A percentile compares a stretch with the other conserved stretches of the same genome.
These are phyloP conservation scores for Nicotiana noctiflora DNA, from an alignment of 257 asterid species.

Conservation along the genomic window DNA sequence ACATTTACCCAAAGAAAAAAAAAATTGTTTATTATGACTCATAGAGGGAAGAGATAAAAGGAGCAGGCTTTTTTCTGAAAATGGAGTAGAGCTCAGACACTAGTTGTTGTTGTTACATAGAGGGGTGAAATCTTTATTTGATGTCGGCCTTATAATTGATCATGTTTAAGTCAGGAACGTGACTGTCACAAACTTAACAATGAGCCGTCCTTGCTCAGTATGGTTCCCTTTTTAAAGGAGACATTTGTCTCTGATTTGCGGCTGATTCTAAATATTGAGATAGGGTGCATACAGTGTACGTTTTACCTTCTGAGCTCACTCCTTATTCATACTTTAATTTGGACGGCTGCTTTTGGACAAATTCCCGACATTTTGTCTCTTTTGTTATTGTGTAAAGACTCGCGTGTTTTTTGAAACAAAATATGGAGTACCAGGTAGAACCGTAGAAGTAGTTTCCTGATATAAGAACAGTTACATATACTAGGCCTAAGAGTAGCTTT, in stretches of 20 bases:
- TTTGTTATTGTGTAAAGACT: background rate
- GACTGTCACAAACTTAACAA: background rate
- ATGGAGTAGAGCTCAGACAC: background rate
- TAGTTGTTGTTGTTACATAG: background rate
- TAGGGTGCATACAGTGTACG: background rate
- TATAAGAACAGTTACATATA: too few relatives aligned
- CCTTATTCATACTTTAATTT: background rate
- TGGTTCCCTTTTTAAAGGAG: background rate
- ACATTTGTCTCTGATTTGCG: background rate
- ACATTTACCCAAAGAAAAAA: background rate
- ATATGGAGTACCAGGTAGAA: background rate
- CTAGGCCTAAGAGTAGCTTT: background rate
- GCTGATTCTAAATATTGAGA: background rate
- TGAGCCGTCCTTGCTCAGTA: background rate
- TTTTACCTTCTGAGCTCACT: background rate
- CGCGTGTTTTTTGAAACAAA: background rate
- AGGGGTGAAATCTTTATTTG: background rate
- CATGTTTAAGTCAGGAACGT: background rate
- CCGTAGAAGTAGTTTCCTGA: background rate
- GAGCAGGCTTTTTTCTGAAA: conserved; percentile 13
- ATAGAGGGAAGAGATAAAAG: conserved; percentile 3
- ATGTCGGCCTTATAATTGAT: background rate
- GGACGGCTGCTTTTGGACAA: background rate
- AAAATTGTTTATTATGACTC: background rate
- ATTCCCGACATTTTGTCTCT: background rate